Percentiles rank a stretch among this genome's conserved stretches.
These are phyloP conservation scores for Hyaloperonospora brassicae DNA, from an alignment of 352 stramenopile genomes.

Conservation along the genomic window DNA sequence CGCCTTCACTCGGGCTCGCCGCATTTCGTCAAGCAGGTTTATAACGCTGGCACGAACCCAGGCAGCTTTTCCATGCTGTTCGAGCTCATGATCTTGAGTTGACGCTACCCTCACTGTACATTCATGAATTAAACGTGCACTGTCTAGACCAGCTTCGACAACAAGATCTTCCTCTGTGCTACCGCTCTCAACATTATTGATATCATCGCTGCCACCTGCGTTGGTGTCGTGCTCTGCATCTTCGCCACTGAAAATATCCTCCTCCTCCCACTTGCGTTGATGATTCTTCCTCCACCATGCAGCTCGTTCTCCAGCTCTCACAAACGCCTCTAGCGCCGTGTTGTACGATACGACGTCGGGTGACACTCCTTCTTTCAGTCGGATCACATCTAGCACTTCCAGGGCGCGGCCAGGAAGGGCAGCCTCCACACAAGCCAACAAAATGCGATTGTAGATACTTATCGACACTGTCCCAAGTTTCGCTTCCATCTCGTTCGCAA, in stretches of 20 bases:
- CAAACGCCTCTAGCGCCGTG: constrained; percentile 44
- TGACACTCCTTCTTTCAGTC: constrained; percentile 15
- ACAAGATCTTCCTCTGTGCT: not conserved
- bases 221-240: constrained; percentile 3
- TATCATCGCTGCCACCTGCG: constrained; percentile 1
- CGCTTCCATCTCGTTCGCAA: constrained; percentile 36
- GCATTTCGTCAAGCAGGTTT: constrained; percentile 33
- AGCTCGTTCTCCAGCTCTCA: constrained; percentile 18
- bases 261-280: constrained; percentile 10
- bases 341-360: constrained; percentile 53
- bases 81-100: constrained; percentile 4
- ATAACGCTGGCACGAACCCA: constrained; percentile 24
- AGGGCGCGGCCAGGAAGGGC: constrained; percentile 32
- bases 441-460: constrained; percentile 45
- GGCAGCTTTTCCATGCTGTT: constrained; percentile 16
- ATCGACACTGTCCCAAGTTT: constrained; percentile 34
- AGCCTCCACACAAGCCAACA: constrained; percentile 46
- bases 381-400: constrained; percentile 36
- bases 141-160: not conserved
- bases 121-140: not conserved
- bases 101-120: not conserved
- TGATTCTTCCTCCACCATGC: constrained; percentile 21
- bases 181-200: constrained; percentile 3
- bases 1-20: constrained; percentile 23
- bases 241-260: constrained; percentile 14